Evolutionary conservation across 2,329 filamentous ascomycete genomes (phyloP).

Genomic region (Raffaelea albimanens): DNA sequence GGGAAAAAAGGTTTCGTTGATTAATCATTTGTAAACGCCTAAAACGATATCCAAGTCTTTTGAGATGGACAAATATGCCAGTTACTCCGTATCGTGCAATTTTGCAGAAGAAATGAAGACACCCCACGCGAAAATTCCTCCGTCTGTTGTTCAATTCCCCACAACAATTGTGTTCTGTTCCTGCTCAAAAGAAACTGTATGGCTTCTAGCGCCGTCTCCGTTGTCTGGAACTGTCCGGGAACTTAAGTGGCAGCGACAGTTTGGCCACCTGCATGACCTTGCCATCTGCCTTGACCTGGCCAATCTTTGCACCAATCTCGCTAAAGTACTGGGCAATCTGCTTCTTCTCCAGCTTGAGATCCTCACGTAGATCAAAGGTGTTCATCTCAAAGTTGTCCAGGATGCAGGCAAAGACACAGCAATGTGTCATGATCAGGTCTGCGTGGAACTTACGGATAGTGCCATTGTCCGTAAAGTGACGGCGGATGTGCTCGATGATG

Average conservation of each 20-base stretch:
- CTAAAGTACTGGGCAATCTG: conserved; percentile 62
- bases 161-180: no score
- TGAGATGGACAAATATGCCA: no score
- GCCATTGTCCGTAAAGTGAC: conserved; percentile 57
- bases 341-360: conserved; percentile 63
- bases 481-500: conserved; percentile 56
- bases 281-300: conserved; percentile 49
- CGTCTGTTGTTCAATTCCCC: no score
- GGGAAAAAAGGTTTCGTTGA: no score
- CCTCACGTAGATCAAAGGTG: conserved; percentile 58
- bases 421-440: conserved; percentile 64
- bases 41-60: no score
- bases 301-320: conserved; percentile 65
- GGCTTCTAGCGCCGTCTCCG: no score
- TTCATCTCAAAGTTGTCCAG: conserved; percentile 67
- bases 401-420: conserved; percentile 61
- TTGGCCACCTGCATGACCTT: conserved; percentile 50
- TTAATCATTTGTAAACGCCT: no score
- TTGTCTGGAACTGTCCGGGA: conserved; percentile 51
- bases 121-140: no score
- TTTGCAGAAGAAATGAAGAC: no score
- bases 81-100: no score
- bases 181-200: no score
- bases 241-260: conserved; percentile 68
- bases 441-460: conserved; percentile 62